Conservation (phyloP, 1,139 yeast species). For the Saccharomyces pastorianus region DNA sequence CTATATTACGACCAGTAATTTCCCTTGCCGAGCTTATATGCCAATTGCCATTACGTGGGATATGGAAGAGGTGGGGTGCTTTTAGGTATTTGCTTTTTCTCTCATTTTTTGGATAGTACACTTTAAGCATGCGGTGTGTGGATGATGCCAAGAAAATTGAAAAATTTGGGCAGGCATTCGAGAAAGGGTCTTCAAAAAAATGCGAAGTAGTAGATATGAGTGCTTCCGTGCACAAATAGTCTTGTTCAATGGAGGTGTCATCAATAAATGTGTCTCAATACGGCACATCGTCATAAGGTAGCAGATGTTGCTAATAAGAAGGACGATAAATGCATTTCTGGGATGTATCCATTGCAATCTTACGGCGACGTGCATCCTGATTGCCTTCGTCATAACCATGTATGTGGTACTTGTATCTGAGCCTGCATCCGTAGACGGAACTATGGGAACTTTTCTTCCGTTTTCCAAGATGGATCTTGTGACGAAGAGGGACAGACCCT, state of each 20-base stretch:
- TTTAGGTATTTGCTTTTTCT: not conserved
- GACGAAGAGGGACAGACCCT: slow-evolving; percentile 31
- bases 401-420: not conserved
- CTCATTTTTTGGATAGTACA: not conserved
- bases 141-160: not conserved
- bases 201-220: not conserved
- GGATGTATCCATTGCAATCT: slow-evolving; percentile 4
- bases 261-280: not conserved
- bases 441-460: not conserved
- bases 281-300: not conserved
- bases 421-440: not conserved
- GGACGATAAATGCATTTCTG: not conserved
- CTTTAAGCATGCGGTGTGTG: not conserved
- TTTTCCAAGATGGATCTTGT: slow-evolving; percentile 17
- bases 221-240: not conserved
- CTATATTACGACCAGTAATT: not conserved
- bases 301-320: not conserved
- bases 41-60: not conserved
- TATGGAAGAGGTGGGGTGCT: not conserved
- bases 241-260: not conserved
- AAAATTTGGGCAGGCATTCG: not conserved
- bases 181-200: not conserved
- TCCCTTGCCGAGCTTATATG: no score
- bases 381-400: slow-evolving; percentile 7
- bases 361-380: slow-evolving; percentile 1